These are phyloP conservation scores for Diaporthe ilicicola DNA, from an alignment of 2,329 filamentous ascomycete species.

Conservation along the genomic window DNA sequence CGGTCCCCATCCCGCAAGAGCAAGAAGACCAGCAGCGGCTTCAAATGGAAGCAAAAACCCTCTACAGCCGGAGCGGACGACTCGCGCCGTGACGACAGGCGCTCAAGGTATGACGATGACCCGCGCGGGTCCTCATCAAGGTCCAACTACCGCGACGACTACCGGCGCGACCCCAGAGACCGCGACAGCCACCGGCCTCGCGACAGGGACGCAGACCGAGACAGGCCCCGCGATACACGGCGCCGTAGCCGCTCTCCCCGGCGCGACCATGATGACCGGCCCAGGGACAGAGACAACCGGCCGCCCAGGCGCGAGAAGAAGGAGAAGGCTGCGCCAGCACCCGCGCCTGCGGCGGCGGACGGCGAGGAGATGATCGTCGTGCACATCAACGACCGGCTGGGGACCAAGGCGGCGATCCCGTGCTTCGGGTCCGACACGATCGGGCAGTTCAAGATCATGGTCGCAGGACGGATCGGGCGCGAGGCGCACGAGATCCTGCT, in stretches of 20 bases:
- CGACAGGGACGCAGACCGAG: conserved; percentile 31
- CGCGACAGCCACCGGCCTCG: conserved; percentile 7
- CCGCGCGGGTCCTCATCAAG: conserved; percentile 12
- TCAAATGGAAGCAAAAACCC: conserved; percentile 43
- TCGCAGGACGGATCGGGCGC: conserved; percentile 87
- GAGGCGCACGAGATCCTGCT: conserved; percentile 91
- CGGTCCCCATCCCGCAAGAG: conserved; percentile 22
- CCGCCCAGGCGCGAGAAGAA: conserved; percentile 38
- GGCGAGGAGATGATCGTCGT: conserved; percentile 90
- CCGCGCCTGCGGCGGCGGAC: conserved; percentile 38
- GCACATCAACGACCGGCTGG: conserved; percentile 91
- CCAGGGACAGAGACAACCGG: conserved; percentile 34
- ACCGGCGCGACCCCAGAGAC: conserved; percentile 43
- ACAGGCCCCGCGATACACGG: conserved; percentile 34
- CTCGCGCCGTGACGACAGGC: conserved; percentile 20
- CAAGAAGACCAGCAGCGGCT: conserved; percentile 37
- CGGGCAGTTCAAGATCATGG: conserved; percentile 88
- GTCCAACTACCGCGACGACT: conserved; percentile 30
- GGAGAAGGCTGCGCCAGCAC: conserved; percentile 44
- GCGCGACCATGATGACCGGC: conserved; percentile 36
- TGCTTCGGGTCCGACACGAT: conserved; percentile 87
- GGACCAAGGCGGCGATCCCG: conserved; percentile 93
- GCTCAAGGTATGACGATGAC: conserved; percentile 23
- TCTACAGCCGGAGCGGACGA: conserved; percentile 35
- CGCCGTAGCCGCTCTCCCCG: conserved; percentile 41